Evolutionary conservation across 2,329 filamentous ascomycete species (phyloP), one percentile per base, ranked within the genome.

Genomic region (Pseudocercospora cruenta): DNA sequence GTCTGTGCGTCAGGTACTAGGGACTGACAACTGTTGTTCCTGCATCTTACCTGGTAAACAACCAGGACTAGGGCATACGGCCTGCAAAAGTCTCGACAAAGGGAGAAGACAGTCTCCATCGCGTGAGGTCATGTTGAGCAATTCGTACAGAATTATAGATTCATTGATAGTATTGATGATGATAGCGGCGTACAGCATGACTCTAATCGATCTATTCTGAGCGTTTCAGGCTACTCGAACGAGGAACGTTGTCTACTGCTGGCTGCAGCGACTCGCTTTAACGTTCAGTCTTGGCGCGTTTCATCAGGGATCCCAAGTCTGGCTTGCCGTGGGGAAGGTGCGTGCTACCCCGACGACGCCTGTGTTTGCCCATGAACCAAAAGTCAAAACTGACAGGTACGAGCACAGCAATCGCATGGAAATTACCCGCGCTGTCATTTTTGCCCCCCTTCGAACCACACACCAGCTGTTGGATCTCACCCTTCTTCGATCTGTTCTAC

Each of bases 321-420:
- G 51, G 51, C 51, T 31, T 55, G 51, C 51, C 51, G 22, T 55
- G 51, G 51, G 51, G 51, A 55, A 55, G 26, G 24, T 22, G 24
- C 51, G 51, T 19, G 51, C 51, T 33, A 19, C 51, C 51, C 51
- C 26, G 51, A 33, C 51, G 51, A 55, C 51, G 51, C 26, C 26
- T 55, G 51, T 31, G 21, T 31, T 12, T 39, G 36, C 36, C 36
- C 14, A 10, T 39, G 14, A 7, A n/a, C 4, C 14, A 16, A 19
- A 36, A 62, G 28, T 8, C 28, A 53, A 36, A 53, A 60, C 22
- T 60, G 31, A 19, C 39, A 43, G 39, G 43, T 47, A 33, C 58
- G 24, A 51, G 39, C 24, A 26, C 53, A 28, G 60, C 60, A 62
- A 62, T 62, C 60, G 60, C 60, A 36, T 26, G 28, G 45, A n/a